These are phyloP conservation scores for Linnemannia zychae DNA, from an alignment of 192 early-diverging fungal species.

Conservation along the genomic window DNA sequence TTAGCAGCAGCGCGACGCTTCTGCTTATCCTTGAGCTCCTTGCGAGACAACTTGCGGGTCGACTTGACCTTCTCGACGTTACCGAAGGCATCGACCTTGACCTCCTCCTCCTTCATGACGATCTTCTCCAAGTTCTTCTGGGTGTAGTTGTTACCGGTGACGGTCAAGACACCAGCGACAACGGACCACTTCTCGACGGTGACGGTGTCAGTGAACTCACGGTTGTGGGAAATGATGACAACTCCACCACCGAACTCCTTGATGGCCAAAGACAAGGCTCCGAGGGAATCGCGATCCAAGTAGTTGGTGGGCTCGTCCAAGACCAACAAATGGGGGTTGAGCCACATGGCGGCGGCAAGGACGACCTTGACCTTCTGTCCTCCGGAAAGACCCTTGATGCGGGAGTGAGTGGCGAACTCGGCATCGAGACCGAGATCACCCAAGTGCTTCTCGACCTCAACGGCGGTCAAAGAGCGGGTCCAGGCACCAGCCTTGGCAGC, in stretches of 20 bases:
- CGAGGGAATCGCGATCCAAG: constrained; percentile 73
- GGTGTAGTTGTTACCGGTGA: constrained; percentile 63
- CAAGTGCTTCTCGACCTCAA: constrained; percentile 80
- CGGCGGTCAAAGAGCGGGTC: constrained; percentile 78
- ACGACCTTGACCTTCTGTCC: constrained; percentile 92
- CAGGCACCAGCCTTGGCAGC: constrained; percentile 82
- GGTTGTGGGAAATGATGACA: constrained; percentile 88
- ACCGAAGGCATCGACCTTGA: constrained; percentile 76
- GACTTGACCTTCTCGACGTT: constrained; percentile 81
- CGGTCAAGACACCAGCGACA: constrained; percentile 67
- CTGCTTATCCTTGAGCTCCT: constrained; percentile 68
- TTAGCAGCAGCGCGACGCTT: constrained; percentile 68
- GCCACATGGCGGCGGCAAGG: constrained; percentile 87
- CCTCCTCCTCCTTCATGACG: constrained; percentile 62
- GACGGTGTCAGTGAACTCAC: constrained; percentile 82
- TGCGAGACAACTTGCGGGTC: constrained; percentile 66
- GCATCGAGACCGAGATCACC: constrained; percentile 81
- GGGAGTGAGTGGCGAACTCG: constrained; percentile 80
- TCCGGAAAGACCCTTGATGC: constrained; percentile 78
- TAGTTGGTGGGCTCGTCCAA: constrained; percentile 90
- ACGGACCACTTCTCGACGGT: constrained; percentile 83
- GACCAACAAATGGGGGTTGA: constrained; percentile 91
- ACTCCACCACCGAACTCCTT: constrained; percentile 84
- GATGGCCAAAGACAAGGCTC: constrained; percentile 80
- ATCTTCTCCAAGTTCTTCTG: constrained; percentile 59